Conservation (phyloP, 2,329 filamentous ascomycete species). For the Penicillium sclerotiorum region DNA sequence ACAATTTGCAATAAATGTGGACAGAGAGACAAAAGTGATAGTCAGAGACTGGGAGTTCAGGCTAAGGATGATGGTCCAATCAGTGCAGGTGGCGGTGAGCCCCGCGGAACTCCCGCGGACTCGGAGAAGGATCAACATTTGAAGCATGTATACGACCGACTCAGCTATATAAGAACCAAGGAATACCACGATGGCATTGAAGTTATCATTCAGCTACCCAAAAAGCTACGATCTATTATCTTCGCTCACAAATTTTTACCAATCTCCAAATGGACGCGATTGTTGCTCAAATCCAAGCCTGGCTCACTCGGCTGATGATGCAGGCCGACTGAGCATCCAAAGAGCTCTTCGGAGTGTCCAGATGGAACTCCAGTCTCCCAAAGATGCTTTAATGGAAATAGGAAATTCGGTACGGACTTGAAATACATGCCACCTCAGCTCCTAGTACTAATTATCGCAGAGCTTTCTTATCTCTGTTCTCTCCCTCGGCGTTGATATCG, state of each 20-base stretch:
- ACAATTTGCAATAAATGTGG: slow-evolving; percentile 5
- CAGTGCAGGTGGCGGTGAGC: neutral
- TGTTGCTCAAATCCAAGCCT: slow-evolving; percentile 21
- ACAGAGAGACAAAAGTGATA: neutral
- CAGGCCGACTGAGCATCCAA: slow-evolving; percentile 20
- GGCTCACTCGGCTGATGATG: slow-evolving; percentile 21
- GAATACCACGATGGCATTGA: neutral
- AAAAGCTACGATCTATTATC: too few species aligned
- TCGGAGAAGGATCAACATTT: too few species aligned
- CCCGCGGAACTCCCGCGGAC: slow-evolving; percentile 21
- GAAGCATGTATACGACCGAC: too few species aligned
- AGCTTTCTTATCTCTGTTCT: slow-evolving; percentile 16
- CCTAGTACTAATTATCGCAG: slow-evolving; percentile 6
- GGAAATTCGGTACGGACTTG: slow-evolving; percentile 19
- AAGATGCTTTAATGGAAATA: slow-evolving; percentile 19
- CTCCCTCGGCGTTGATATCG: slow-evolving; percentile 20
- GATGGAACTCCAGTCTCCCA: slow-evolving; percentile 20
- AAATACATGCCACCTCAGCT: neutral
- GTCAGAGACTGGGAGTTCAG: neutral
- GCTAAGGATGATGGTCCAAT: slow-evolving; percentile 9
- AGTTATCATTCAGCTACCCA: neutral
- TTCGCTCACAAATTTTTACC: neutral
- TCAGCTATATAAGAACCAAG: slow-evolving; percentile 4
- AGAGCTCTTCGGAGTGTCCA: slow-evolving; percentile 15
- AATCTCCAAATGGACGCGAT: slow-evolving; percentile 20